Percentiles rank a stretch among this genome's conserved stretches.
Conservation (phyloP, 345 rosid genomes). For the Salix brachista region DNA sequence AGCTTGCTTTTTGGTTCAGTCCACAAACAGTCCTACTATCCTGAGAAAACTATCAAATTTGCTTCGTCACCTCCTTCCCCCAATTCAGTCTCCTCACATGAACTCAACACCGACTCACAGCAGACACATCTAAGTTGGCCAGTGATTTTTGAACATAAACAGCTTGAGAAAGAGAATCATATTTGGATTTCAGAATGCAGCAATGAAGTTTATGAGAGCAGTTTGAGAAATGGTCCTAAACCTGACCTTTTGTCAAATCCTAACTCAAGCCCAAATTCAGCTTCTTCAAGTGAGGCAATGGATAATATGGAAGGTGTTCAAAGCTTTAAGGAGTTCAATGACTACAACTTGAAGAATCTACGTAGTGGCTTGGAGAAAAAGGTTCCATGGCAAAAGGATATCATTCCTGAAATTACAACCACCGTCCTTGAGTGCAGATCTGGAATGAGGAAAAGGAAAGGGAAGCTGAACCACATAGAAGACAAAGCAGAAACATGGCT, state of each 20-base stretch:
- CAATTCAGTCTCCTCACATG: slow-evolving; percentile 34
- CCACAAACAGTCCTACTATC: slow-evolving; percentile 12
- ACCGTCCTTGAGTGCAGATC: slow-evolving; percentile 72
- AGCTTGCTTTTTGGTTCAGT: slow-evolving; percentile 27
- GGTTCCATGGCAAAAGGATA: slow-evolving; percentile 67
- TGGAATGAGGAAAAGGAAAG: slow-evolving; percentile 45
- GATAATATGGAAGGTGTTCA: slow-evolving; percentile 34
- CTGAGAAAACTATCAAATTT: slow-evolving; percentile 34
- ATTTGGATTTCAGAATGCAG: slow-evolving; percentile 35
- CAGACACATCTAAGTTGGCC: slow-evolving; percentile 43
- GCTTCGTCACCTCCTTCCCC: slow-evolving; percentile 49
- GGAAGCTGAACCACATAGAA: slow-evolving; percentile 16
- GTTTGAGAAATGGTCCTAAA: slow-evolving; percentile 20
- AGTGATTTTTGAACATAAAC: slow-evolving; percentile 30
- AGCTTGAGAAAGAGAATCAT: slow-evolving; percentile 35
- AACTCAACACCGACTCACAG: slow-evolving; percentile 19
- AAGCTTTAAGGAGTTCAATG: slow-evolving; percentile 41
- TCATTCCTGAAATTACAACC: slow-evolving; percentile 49
- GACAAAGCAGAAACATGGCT: slow-evolving; percentile 77
- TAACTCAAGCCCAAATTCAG: slow-evolving; percentile 73
- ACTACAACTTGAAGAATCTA: slow-evolving; percentile 48
- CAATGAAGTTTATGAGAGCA: slow-evolving; percentile 32
- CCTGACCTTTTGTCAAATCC: slow-evolving; percentile 63
- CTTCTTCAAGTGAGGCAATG: slow-evolving; percentile 65
- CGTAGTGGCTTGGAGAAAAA: slow-evolving; percentile 59